These are phyloP conservation scores for Teratosphaeria epicoccoides DNA, from an alignment of 2,329 filamentous ascomycete genomes.

Conservation along the genomic window DNA sequence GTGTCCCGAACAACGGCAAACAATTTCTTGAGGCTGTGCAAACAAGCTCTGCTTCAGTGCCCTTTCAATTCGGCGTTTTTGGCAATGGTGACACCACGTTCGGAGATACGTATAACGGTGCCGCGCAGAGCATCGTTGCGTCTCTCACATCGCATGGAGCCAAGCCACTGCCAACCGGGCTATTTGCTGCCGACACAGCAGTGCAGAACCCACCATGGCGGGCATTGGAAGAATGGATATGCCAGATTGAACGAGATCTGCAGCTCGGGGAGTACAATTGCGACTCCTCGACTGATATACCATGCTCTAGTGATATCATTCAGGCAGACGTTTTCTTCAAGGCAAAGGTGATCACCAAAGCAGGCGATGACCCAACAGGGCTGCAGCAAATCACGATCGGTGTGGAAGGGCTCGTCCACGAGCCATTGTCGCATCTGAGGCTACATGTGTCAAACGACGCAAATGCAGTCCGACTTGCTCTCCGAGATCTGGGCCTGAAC, in stretches of 20 bases:
- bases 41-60: not conserved
- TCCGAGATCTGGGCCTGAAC: not conserved
- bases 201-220: not conserved
- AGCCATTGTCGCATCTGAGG: not conserved
- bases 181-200: not conserved
- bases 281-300: not conserved
- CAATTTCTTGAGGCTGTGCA: not conserved
- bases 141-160: not conserved
- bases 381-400: not conserved
- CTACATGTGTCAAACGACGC: not conserved
- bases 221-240: not conserved
- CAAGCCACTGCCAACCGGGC: not conserved
- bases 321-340: not conserved
- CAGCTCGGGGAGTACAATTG: not conserved
- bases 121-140: not conserved
- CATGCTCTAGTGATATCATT: not conserved
- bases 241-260: not conserved
- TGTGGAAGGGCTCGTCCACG: not conserved
- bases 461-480: not conserved
- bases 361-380: not conserved
- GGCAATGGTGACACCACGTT: not conserved
- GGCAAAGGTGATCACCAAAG: not conserved
- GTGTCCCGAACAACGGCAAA: not conserved
- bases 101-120: not conserved
- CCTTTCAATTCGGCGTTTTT: not conserved